A percentile compares a stretch with the other conserved stretches of the same genome.
Evolutionary conservation across 148 eudicot genomes (phyloP).

Genomic region (Amaranthus hypochondriacus): DNA sequence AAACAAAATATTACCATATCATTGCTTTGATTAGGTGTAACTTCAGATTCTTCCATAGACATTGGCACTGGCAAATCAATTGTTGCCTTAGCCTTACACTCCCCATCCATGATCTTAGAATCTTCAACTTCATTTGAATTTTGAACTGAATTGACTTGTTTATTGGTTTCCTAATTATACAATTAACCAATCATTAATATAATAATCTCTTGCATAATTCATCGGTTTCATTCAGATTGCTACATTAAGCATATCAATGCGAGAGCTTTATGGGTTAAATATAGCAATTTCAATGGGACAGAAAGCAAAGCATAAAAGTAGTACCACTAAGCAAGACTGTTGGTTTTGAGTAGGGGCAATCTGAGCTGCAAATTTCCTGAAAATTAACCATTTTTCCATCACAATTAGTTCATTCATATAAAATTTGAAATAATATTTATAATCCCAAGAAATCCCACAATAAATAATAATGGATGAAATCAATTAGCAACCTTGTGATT

Average conservation of each 20-base stretch:
- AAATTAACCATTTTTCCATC: slow-evolving; percentile 1
- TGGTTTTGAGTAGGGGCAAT: slow-evolving; percentile 27
- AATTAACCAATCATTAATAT: not conserved
- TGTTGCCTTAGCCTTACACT: slow-evolving; percentile 10
- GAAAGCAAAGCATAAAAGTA: not conserved
- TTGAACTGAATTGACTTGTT: slow-evolving; percentile 23
- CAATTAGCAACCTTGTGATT: slow-evolving; percentile 36
- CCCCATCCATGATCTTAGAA: slow-evolving; percentile 32
- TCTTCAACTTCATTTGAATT: slow-evolving; percentile 32
- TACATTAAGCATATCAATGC: no score
- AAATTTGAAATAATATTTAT: no score
- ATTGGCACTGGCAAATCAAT: slow-evolving; percentile 45
- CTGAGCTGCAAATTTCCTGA: slow-evolving; percentile 41
- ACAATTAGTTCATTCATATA: not conserved
- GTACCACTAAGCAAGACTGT: slow-evolving; percentile 23
- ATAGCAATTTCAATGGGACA: not conserved
- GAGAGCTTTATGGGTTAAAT: no score
- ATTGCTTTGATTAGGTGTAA: slow-evolving; percentile 24
- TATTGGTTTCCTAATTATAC: slow-evolving; percentile 27
- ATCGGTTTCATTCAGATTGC: no score
- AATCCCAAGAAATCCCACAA: no score
- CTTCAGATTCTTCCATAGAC: slow-evolving; percentile 38
- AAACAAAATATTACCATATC: slow-evolving; percentile 31
- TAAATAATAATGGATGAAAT: not conserved
- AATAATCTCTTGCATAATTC: not conserved